Conservation (phyloP, 768 basidiomycete genomes). For the Phanerochaete sordida region DNA sequence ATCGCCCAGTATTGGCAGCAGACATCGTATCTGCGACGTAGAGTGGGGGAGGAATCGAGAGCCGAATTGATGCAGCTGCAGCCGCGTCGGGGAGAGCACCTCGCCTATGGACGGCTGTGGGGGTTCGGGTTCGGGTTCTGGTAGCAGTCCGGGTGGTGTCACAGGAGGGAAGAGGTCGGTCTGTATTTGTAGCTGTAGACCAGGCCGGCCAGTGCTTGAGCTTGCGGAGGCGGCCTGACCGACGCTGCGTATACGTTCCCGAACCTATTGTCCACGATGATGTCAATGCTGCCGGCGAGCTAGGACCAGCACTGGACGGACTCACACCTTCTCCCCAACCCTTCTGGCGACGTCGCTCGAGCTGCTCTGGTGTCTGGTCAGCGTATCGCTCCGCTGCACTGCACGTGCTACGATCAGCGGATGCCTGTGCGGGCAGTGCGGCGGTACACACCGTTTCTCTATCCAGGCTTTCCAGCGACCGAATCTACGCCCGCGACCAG, state of each 20-base stretch:
- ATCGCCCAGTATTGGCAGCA: slow-evolving; percentile 66
- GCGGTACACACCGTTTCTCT: slow-evolving; percentile 64
- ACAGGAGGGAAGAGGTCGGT: slow-evolving; percentile 19
- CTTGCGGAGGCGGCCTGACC: not conserved
- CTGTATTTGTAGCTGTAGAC: slow-evolving; percentile 19
- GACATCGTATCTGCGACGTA: slow-evolving; percentile 67
- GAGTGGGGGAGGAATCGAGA: slow-evolving; percentile 84
- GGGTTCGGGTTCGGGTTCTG: slow-evolving; percentile 16
- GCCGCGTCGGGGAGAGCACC: slow-evolving; percentile 54
- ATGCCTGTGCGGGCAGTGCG: not conserved
- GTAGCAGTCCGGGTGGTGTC: slow-evolving; percentile 17
- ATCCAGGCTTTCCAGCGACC: slow-evolving; percentile 87
- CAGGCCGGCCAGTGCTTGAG: not conserved
- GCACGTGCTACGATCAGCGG: slow-evolving; percentile 6
- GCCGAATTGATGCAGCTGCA: slow-evolving; percentile 74
- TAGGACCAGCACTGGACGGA: slow-evolving; percentile 8
- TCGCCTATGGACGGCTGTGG: slow-evolving; percentile 39
- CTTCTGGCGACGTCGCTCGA: slow-evolving; percentile 50
- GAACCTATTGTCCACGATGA: not conserved
- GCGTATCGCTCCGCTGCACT: slow-evolving; percentile 84
- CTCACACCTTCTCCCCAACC: slow-evolving; percentile 65
- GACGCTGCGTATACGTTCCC: slow-evolving; percentile 1
- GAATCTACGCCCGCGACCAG: slow-evolving; percentile 45
- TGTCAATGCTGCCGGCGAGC: not conserved
- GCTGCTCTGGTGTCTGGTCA: slow-evolving; percentile 59